Evolutionary conservation across 176 grass and related monocot genomes (phyloP), one percentile per base, ranked within the genome.

Genomic region (Oryza brachyantha): DNA sequence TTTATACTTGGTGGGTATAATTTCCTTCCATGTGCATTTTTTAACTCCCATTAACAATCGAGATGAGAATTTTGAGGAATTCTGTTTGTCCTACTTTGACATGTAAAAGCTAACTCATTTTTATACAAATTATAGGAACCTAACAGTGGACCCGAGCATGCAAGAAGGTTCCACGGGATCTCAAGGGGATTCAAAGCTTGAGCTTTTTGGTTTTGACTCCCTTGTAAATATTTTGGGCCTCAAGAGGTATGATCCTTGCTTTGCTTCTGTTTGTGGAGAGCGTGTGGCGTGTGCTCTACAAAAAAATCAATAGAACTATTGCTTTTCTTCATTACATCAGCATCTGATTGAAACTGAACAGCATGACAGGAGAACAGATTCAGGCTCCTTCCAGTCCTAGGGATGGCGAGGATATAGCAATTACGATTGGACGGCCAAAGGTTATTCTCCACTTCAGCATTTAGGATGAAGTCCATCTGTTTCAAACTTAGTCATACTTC

Each of bases 171-270:
- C 73, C 10, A 77, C 48, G 75, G 79, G 55, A 83, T 89, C 89
- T 86, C 87, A 93, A 62, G 86, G 65, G 16, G 92, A 99, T 76
- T 99, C 96, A 68, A 99, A 99, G 76, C 77, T 99, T 76, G 96
- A 99, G 70, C 88, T 99, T 72, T 99, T 99, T 83, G 96, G 96
- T 79, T 99, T 98, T 74, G 95, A 99, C 36, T 99, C 96, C 81
- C 96, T 99, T 86, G 96, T 99, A 69, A 99, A 99, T 86, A 99
- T 95, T 82, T 85, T 99, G 88, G 96, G 96, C 79, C 96, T 99
- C 65, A 95, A 85, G 75, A 99, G 96, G 96, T 98, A 94, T 0
- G 5, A 45, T 41, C 22, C 8, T 70, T 67, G 24, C 16, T 75
- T 34, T 64, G 16, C 37, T 1, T 69, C 34, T 73, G 57, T 76